These are phyloP conservation scores for Talaromyces borbonicus DNA, from an alignment of 495 filamentous ascomycete genomes.

Conservation along the genomic window DNA sequence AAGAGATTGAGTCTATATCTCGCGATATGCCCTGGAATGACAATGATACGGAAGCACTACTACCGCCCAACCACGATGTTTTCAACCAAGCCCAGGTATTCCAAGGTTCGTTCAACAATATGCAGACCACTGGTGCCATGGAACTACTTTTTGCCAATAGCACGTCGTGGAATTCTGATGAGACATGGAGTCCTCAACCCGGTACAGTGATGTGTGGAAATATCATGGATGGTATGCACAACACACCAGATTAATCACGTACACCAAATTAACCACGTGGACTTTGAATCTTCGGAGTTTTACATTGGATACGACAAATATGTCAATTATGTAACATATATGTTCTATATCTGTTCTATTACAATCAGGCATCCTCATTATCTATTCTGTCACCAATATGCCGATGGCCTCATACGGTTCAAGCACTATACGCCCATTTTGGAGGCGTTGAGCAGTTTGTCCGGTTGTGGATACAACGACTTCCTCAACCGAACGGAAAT, in stretches of 20 bases:
- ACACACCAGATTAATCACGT: too few relatives aligned
- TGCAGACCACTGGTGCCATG: neutral
- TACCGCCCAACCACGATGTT: neutral
- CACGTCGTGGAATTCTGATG: neutral
- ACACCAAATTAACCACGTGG: too few relatives aligned
- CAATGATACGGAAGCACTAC: neutral
- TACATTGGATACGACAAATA: too few relatives aligned
- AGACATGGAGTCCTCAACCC: neutral
- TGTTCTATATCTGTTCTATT: too few relatives aligned
- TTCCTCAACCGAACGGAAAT: constrained; percentile 18
- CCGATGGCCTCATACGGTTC: constrained; percentile 33
- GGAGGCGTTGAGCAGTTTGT: constrained; percentile 11
- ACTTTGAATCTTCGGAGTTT: too few relatives aligned
- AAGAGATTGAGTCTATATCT: neutral
- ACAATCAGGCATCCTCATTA: neutral
- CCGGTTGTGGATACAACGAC: constrained; percentile 36
- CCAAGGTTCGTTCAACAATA: neutral
- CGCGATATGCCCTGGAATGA: neutral
- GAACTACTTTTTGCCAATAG: neutral
- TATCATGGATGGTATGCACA: too few relatives aligned
- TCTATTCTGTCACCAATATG: constrained; percentile 11
- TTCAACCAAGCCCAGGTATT: neutral
- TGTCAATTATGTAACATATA: too few relatives aligned
- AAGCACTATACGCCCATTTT: constrained; percentile 23
- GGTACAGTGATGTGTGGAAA: too few relatives aligned